These are phyloP conservation scores for Santalum album DNA, from an alignment of 164 flowering plant genomes.

Conservation along the genomic window DNA sequence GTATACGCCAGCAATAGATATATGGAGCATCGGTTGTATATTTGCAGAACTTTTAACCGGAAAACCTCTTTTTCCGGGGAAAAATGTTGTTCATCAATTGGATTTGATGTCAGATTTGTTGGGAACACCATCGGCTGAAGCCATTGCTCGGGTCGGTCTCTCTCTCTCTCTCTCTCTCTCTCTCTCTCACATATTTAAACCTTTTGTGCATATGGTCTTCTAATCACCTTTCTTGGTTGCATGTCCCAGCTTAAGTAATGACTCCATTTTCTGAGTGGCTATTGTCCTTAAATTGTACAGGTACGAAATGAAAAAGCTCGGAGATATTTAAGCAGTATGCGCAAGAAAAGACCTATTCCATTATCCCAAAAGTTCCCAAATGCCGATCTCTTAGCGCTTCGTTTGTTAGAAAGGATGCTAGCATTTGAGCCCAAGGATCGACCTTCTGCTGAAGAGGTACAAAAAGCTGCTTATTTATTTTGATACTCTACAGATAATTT, in stretches of 20 bases:
- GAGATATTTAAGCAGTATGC: slow-evolving; percentile 89
- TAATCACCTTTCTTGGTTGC: too few relatives aligned
- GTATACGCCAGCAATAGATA: slow-evolving; percentile 98
- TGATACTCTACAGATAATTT: slow-evolving; percentile 4
- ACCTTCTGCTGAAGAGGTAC: slow-evolving; percentile 92
- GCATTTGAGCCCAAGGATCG: slow-evolving; percentile 97
- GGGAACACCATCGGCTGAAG: slow-evolving; percentile 90
- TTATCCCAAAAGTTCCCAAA: slow-evolving; percentile 87
- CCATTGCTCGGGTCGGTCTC: slow-evolving; percentile 88
- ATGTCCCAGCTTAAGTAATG: background rate
- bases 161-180: too few relatives aligned
- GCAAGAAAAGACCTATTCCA: slow-evolving; percentile 77
- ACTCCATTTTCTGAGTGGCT: background rate
- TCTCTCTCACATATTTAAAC: too few relatives aligned
- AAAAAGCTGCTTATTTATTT: slow-evolving; percentile 5
- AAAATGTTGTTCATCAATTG: slow-evolving; percentile 94
- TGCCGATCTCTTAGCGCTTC: slow-evolving; percentile 90
- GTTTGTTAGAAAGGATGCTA: slow-evolving; percentile 83
- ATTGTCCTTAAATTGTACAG: slow-evolving; percentile 27
- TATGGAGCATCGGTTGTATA: slow-evolving; percentile 99
- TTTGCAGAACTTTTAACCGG: slow-evolving; percentile 94
- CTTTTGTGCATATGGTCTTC: too few relatives aligned
- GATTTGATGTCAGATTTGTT: slow-evolving; percentile 91
- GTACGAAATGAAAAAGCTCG: slow-evolving; percentile 96
- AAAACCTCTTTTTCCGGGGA: slow-evolving; percentile 96